Conservation (phyloP, 768 basidiomycete species). For the Lactifluus echinatus region DNA sequence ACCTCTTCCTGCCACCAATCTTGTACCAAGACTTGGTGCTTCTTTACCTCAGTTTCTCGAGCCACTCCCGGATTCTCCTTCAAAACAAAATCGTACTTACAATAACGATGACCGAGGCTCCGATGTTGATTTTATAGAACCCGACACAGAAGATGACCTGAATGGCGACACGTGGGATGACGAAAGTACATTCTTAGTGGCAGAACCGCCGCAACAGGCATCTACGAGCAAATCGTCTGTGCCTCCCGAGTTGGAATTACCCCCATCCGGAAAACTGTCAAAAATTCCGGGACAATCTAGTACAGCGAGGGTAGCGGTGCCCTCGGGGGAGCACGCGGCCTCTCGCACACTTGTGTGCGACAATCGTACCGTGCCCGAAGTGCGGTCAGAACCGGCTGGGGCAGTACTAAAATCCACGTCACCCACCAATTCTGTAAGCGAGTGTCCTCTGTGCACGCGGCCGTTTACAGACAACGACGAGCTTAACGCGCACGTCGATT, state of each 20-base stretch:
- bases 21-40: neutral
- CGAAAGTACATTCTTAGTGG: neutral
- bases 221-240: constrained; percentile 5
- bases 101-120: constrained; percentile 24
- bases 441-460: constrained; percentile 69
- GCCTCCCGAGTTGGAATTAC: neutral
- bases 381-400: neutral
- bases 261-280: neutral
- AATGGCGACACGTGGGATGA: neutral
- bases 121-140: constrained; percentile 44
- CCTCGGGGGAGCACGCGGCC: neutral
- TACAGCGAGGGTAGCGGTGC: neutral
- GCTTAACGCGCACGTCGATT: constrained; percentile 84
- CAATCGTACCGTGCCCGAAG: neutral
- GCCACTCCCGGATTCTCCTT: constrained; percentile 26
- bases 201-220: neutral
- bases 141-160: constrained; percentile 26
- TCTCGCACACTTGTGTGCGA: neutral
- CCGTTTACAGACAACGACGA: constrained; percentile 63
- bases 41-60: constrained; percentile 47
- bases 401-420: neutral
- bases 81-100: constrained; percentile 34
- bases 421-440: constrained; percentile 22
- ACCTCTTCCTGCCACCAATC: neutral
- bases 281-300: neutral